Evolutionary conservation across 169 alveolate species (phyloP).

Genomic region (Eimeria acervulina): DNA sequence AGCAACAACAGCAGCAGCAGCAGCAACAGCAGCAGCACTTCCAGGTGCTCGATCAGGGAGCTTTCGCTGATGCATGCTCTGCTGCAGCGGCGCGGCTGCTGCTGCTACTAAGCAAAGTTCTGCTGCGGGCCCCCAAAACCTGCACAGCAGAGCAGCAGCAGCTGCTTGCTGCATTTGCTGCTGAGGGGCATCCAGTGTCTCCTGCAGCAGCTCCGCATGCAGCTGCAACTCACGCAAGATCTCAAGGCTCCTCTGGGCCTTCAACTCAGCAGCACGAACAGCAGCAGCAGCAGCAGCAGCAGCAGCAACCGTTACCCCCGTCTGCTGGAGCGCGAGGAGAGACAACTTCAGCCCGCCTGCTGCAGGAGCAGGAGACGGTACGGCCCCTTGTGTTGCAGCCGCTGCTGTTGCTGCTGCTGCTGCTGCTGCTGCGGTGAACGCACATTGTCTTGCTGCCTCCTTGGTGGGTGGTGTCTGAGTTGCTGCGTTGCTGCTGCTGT

Average conservation of each 20-base stretch:
- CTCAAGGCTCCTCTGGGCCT: not conserved
- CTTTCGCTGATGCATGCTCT: constrained; percentile 6
- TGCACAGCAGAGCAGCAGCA: not conserved
- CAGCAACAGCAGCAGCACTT: constrained; percentile 45
- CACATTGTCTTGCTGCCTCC: not conserved
- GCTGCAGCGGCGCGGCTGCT: constrained; percentile 28
- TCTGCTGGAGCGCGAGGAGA: constrained; percentile 33
- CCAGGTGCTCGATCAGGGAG: not conserved
- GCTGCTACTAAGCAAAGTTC: constrained; percentile 1
- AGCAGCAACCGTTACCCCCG: constrained; percentile 50
- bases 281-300: constrained; percentile 48
- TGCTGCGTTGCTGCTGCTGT: not conserved
- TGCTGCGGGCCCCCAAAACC: not conserved
- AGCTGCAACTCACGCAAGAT: not conserved
- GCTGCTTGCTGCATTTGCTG: not conserved
- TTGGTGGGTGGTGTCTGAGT: not conserved
- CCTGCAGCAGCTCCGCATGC: not conserved
- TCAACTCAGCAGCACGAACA: too few relatives aligned
- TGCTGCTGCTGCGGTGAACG: constrained; percentile 3
- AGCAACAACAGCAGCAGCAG: constrained; percentile 44
- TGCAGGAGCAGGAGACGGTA: constrained; percentile 46
- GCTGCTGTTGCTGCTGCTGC: constrained; percentile 9
- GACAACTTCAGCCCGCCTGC: not conserved
- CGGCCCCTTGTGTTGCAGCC: not conserved
- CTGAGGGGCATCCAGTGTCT: not conserved